These are phyloP conservation scores for Eucalyptus cladocalyx DNA, from an alignment of 345 rosid genomes.

Conservation along the genomic window DNA sequence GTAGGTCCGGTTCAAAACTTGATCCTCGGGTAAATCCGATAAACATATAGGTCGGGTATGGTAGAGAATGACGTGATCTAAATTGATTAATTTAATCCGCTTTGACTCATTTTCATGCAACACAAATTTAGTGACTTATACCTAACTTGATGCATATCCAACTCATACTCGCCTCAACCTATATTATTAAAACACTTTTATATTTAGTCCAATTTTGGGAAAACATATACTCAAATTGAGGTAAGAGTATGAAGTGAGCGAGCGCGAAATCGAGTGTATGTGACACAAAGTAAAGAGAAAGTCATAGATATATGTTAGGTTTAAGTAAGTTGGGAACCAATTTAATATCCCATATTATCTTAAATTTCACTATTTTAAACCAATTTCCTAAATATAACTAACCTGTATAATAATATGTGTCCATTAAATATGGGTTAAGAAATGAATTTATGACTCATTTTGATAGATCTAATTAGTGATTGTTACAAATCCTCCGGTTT, in stretches of 20 bases:
- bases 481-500: not conserved
- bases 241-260: not conserved
- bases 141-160: rapidly evolving
- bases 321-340: not conserved
- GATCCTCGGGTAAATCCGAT: not conserved
- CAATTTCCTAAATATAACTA: too few relatives aligned
- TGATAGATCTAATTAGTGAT: not conserved
- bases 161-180: not conserved
- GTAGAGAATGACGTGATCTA: not conserved
- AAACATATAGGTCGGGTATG: not conserved
- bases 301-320: not conserved
- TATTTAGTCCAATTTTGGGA: not conserved
- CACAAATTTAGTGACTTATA: not conserved
- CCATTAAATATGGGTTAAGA: too few relatives aligned
- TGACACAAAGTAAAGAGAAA: not conserved
- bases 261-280: rapidly evolving
- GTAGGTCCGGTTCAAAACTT: not conserved
- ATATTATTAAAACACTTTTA: too few relatives aligned
- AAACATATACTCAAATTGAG: not conserved
- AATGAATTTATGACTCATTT: too few relatives aligned
- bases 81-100: too few relatives aligned
- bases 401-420: too few relatives aligned
- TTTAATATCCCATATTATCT: too few relatives aligned
- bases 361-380: too few relatives aligned
- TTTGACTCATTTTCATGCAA: too few relatives aligned